Percentiles rank a stretch among this genome's conserved stretches.
Conservation (phyloP, 495 filamentous ascomycete species). For the Achaetomiella virescens region DNA sequence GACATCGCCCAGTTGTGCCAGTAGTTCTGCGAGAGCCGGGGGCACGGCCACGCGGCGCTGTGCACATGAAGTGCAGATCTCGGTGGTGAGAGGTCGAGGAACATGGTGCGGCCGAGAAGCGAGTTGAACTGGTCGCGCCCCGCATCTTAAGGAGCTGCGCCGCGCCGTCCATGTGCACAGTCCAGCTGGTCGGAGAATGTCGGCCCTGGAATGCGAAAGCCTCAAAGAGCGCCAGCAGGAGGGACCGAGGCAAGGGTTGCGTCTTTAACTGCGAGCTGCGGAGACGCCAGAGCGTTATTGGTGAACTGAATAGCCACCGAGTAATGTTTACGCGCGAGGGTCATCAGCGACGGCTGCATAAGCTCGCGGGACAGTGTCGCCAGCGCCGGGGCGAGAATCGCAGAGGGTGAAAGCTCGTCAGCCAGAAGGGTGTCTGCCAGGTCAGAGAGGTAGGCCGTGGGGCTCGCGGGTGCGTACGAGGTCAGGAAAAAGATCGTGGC, state of each 20-base stretch:
- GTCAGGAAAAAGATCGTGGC: not conserved
- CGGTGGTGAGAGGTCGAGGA: not conserved
- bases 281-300: not conserved
- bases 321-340: not conserved
- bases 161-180: not conserved
- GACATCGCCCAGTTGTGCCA: not conserved
- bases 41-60: not conserved
- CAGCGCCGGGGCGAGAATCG: not conserved
- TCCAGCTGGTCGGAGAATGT: not conserved
- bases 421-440: not conserved
- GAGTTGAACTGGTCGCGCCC: not conserved
- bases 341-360: not conserved
- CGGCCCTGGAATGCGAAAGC: slow-evolving; percentile 1
- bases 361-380: not conserved
- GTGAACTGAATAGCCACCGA: not conserved
- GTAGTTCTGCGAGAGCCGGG: not conserved
- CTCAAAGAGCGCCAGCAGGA: slow-evolving; percentile 4
- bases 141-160: not conserved
- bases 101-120: not conserved
- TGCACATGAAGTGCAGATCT: not conserved
- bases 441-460: not conserved
- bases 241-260: slow-evolving; percentile 2
- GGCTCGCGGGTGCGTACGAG: not conserved
- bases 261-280: not conserved
- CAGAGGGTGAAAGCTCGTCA: not conserved